Evolutionary conservation across 495 filamentous ascomycete species (phyloP).

Genomic region (Xylaria nigripes): DNA sequence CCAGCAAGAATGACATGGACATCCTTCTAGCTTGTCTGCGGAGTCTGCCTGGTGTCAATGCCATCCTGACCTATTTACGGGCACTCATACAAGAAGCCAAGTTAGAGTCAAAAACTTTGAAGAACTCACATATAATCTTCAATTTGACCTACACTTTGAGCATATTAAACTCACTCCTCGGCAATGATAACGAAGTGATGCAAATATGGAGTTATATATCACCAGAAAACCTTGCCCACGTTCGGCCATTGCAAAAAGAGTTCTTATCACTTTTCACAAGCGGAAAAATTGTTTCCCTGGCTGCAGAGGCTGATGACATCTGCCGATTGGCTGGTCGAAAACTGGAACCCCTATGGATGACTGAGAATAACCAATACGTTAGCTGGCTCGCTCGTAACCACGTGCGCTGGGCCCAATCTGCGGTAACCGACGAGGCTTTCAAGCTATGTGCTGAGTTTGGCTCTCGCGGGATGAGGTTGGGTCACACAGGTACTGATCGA

Average conservation of each 20-base stretch:
- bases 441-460: conserved; percentile 54
- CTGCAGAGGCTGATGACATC: conserved; percentile 66
- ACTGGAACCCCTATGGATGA: conserved; percentile 49
- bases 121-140: conserved; percentile 29
- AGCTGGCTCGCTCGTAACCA: conserved; percentile 69
- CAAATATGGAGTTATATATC: conserved; percentile 41
- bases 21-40: conserved; percentile 59
- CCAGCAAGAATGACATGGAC: conserved; percentile 19
- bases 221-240: conserved; percentile 1
- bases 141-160: conserved; percentile 36
- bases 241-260: conserved; percentile 30
- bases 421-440: conserved; percentile 31
- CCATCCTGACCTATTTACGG: conserved; percentile 55
- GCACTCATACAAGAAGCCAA: conserved; percentile 39
- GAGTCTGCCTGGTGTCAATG: conserved; percentile 65
- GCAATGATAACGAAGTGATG: conserved; percentile 43
- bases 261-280: conserved; percentile 51
- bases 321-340: conserved; percentile 26
- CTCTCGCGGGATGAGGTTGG: conserved; percentile 59
- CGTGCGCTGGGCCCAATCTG: conserved; percentile 39
- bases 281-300: conserved; percentile 60
- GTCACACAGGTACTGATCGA: conserved; percentile 56
- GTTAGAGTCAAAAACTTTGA: conserved; percentile 26
- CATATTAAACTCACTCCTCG: conserved; percentile 37
- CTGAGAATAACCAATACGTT: conserved; percentile 55